These are phyloP conservation scores for Psidium guajava DNA, from an alignment of 345 rosid species.

Conservation along the genomic window DNA sequence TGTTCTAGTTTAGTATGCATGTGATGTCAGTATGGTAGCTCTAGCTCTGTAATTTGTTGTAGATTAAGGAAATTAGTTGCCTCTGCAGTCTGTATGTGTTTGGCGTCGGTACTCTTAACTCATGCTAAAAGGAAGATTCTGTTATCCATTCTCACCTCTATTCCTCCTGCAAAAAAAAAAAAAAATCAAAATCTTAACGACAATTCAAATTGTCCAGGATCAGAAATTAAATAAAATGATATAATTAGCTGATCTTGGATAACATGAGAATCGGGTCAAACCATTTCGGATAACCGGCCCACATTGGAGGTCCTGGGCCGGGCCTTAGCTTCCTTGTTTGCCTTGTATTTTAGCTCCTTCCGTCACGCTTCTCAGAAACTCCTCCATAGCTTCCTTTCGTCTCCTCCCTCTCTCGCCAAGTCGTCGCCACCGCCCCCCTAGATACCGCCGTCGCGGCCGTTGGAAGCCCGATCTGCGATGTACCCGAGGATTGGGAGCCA, in stretches of 20 bases:
- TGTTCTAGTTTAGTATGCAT: neutral
- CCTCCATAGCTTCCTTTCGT: neutral
- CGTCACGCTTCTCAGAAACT: slow-evolving; percentile 48
- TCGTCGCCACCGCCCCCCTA: slow-evolving; percentile 20
- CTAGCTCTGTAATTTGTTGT: neutral
- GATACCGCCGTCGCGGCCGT: slow-evolving; percentile 7
- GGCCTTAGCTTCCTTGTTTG: neutral
- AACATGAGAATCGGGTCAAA: neutral
- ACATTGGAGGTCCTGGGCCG: neutral
- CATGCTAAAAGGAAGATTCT: neutral
- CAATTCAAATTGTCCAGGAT: neutral
- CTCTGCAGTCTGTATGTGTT: neutral
- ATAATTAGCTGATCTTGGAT: neutral
- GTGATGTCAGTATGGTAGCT: neutral
- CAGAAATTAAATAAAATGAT: neutral
- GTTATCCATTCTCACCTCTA: neutral
- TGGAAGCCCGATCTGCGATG: slow-evolving; percentile 37
- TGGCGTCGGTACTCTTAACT: neutral
- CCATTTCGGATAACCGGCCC: neutral
- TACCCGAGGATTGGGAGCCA: slow-evolving; percentile 63
- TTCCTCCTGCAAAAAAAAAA: neutral
- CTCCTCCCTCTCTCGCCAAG: neutral
- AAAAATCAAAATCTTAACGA: neutral
- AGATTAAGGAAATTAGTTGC: neutral
- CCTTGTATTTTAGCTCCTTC: neutral